Evolutionary conservation across 176 grass and related monocot genomes (phyloP).

Genomic region (Tuctoria greenei): DNA sequence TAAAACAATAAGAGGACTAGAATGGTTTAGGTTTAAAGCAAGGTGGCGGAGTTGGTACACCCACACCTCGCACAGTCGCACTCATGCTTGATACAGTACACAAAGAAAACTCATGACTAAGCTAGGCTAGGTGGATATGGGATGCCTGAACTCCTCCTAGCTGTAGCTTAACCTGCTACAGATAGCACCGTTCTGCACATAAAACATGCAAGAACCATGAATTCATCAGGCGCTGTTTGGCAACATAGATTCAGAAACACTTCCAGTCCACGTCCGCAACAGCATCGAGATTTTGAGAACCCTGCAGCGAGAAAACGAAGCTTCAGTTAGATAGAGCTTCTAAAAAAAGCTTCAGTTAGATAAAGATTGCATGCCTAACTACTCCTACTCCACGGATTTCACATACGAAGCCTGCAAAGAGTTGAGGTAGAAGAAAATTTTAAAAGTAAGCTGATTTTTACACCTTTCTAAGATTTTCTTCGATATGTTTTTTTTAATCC

Average conservation of each 20-base stretch:
- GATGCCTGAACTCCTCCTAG: neutral
- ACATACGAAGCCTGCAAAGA: neutral
- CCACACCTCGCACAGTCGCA: neutral
- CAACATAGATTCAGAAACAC: neutral
- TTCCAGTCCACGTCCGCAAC: constrained; percentile 6
- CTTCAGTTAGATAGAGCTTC: neutral
- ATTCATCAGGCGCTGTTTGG: neutral
- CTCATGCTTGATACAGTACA: neutral
- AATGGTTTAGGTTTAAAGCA: neutral
- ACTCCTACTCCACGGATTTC: neutral
- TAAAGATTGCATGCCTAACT: neutral
- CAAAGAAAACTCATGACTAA: neutral
- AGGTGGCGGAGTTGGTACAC: too few relatives aligned
- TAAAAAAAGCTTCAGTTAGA: neutral
- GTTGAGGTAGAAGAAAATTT: neutral
- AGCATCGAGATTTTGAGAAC: neutral
- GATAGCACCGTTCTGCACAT: neutral
- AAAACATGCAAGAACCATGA: constrained; percentile 2
- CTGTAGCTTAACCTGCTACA: neutral
- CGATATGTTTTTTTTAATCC: too few relatives aligned
- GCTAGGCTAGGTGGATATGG: neutral
- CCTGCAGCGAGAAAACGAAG: neutral
- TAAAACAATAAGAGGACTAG: neutral
- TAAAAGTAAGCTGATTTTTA: too few relatives aligned
- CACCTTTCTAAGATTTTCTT: too few relatives aligned